phyloP scores from a whole-genome alignment of 306 rosid genomes.

The Carpinus fangiana region DNA sequence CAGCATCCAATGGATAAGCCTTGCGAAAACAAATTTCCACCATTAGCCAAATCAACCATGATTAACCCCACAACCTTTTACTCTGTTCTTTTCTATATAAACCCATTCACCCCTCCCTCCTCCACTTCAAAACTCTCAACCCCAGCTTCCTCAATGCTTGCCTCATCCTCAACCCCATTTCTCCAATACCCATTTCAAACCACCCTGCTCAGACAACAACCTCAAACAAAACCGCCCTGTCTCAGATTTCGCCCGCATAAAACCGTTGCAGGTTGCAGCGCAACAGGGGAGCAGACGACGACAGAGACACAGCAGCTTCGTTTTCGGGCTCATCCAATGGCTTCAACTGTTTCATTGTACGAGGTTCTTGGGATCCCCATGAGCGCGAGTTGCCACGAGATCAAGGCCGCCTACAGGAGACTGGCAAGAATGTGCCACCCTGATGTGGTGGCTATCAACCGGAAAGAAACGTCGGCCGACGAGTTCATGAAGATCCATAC shows the following conservation, averaged over 20 bases:
- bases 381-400: conserved; percentile 49
- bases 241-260: conserved; percentile 8
- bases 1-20: conserved; percentile 32
- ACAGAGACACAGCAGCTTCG: background rate
- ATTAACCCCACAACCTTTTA: background rate
- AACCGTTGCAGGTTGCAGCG: conserved; percentile 5
- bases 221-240: background rate
- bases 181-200: conserved; percentile 1
- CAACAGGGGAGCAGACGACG: background rate
- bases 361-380: conserved; percentile 71
- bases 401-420: conserved; percentile 64
- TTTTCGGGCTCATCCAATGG: conserved; percentile 25
- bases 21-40: background rate
- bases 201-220: background rate
- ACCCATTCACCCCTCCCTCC: background rate
- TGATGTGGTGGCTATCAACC: conserved; percentile 59
- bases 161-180: background rate
- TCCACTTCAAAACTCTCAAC: conserved; percentile 1
- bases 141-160: conserved; percentile 1
- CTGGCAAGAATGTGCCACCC: conserved; percentile 74
- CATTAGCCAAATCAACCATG: background rate
- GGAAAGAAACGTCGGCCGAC: conserved; percentile 53
- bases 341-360: conserved; percentile 46
- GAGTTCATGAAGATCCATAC: conserved; percentile 59
- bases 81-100: conserved; percentile 25